These are phyloP conservation scores for Polygonum aviculare DNA, from an alignment of 148 eudicot genomes.

Conservation along the genomic window DNA sequence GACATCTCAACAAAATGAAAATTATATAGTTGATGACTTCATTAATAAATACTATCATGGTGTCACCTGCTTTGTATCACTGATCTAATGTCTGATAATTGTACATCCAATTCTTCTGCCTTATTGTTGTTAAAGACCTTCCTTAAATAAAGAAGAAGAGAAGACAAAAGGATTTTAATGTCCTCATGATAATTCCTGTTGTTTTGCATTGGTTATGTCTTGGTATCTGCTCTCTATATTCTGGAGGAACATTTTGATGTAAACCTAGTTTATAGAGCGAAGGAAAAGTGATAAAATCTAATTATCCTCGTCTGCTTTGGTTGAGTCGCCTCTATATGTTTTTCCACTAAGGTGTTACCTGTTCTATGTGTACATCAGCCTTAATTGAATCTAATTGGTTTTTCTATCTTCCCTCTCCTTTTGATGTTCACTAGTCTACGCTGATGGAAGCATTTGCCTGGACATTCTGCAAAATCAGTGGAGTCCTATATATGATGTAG, in stretches of 20 bases:
- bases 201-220: neutral
- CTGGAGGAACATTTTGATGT: neutral
- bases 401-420: neutral
- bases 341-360: neutral
- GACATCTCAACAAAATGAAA: neutral
- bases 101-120: neutral
- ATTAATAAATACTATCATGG: neutral
- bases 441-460: slow-evolving; percentile 30
- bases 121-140: neutral
- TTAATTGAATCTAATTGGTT: neutral
- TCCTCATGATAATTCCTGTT: neutral
- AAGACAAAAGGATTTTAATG: neutral
- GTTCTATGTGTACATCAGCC: neutral
- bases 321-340: neutral
- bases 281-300: neutral
- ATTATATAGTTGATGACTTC: neutral
- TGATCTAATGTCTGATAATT: neutral
- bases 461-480: slow-evolving; percentile 31
- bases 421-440: slow-evolving; percentile 13
- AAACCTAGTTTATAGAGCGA: neutral
- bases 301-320: neutral
- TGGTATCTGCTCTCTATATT: neutral
- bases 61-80: neutral
- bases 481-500: slow-evolving; percentile 57
- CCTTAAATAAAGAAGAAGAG: neutral